A percentile compares a stretch with the other conserved stretches of the same genome.
Conservation (phyloP, 371 early-diverging fungal genomes). For the Saksenaea vasiformis region DNA sequence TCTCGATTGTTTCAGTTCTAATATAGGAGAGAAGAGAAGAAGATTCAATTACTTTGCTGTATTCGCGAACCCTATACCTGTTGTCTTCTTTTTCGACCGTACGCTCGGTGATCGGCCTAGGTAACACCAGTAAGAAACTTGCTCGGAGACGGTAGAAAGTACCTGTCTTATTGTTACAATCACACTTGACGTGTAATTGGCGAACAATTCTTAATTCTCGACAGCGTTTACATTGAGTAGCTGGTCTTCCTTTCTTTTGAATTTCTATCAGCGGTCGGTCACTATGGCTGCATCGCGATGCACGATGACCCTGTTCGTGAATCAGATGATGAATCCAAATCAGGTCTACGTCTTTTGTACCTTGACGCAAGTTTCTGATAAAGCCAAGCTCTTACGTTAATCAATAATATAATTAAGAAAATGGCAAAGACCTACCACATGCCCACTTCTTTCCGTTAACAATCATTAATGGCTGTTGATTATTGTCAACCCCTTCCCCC, state of each 20-base stretch:
- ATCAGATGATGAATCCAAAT: neutral
- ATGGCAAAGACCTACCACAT: constrained; percentile 17
- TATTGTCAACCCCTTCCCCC: constrained; percentile 3
- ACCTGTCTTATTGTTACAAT: constrained; percentile 49
- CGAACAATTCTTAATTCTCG: constrained; percentile 69
- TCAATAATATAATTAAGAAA: constrained; percentile 1
- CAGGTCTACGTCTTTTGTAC: constrained; percentile 11
- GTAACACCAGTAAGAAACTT: neutral
- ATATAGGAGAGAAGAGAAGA: neutral
- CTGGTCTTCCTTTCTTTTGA: constrained; percentile 78
- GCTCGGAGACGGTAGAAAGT: neutral
- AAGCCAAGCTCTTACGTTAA: neutral
- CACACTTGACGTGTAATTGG: constrained; percentile 76
- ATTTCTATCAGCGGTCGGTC: constrained; percentile 70
- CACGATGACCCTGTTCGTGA: constrained; percentile 60
- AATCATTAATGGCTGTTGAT: constrained; percentile 10
- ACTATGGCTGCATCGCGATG: constrained; percentile 58
- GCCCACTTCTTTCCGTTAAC: constrained; percentile 26
- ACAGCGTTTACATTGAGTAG: constrained; percentile 79
- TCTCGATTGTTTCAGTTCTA: neutral
- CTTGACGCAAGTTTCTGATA: constrained; percentile 46
- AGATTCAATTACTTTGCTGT: neutral
- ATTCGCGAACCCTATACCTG: neutral
- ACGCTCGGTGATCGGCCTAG: neutral
- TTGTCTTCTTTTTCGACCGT: neutral